Base-by-base conservation (phyloP, 345 rosid genomes). In the Rhizophora apiculata region DNA sequence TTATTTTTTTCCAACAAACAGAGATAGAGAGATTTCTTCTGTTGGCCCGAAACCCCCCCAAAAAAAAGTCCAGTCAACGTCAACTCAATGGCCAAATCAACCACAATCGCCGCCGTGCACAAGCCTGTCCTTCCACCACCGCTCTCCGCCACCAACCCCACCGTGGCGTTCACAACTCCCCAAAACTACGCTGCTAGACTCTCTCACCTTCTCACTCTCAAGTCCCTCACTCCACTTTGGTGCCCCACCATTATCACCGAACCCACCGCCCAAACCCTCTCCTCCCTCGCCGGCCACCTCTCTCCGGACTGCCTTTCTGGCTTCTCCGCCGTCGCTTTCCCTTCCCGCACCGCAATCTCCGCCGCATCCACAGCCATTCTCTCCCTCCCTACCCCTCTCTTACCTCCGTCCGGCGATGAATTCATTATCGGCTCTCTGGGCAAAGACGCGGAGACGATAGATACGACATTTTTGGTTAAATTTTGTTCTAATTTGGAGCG, bases 101-200 rank as follows among this genome's bases (percentile, higher is more conserved):
- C 16, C 49, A 4, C 34, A 0, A 7, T 43, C 4, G 9, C 68
- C 46, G 53, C 59, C 52, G 52, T 26, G 13, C 55, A 26, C 63
- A 68, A 0, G 43, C 9, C 71, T 59, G 6, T 22, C 78, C 16
- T 43, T 3, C 5, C 6, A 15, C 49, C 30, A 10, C 26, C 29
- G 4, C 21, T 64, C 61, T 32, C 73, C 75, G 22, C 70, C 60
- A 18, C 20, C 11, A 77, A 39, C 8, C 77, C 82, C 66, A 62
- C 81, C 39, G 85, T 86, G 58, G 70, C 79, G 64, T 86, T 84
- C 80, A 84, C 90, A 46, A 82, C 90, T 11, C 90, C 90, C 5
- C 68, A 78, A 22, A 84, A 73, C 80, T 86, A 84, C 71, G 88
- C 90, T 34, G 21, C 52, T 64, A 66, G 85, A 62, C 82, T 86